These are phyloP conservation scores for Colletotrichum tamarilloi DNA, from an alignment of 2,329 filamentous ascomycete genomes.

Conservation along the genomic window DNA sequence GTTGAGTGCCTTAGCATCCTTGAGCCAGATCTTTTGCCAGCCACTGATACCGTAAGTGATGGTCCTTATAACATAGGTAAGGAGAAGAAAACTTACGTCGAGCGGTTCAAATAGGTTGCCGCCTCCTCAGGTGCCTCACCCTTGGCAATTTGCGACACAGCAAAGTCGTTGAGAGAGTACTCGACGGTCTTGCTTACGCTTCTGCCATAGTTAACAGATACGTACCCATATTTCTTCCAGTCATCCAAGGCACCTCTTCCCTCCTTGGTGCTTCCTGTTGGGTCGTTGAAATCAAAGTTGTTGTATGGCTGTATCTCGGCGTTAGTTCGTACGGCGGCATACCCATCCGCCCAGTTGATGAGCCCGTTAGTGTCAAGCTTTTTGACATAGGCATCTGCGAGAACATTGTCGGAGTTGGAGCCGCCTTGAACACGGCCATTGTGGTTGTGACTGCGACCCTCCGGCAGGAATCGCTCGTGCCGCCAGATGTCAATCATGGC, in stretches of 20 bases:
- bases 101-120: conserved; percentile 62
- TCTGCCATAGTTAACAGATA: conserved; percentile 63
- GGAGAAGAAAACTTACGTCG: conserved; percentile 41
- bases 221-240: conserved; percentile 67
- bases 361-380: conserved; percentile 46
- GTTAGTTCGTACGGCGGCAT: conserved; percentile 65
- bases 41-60: conserved; percentile 43
- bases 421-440: conserved; percentile 70
- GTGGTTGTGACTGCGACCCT: conserved; percentile 65
- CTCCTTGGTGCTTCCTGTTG: conserved; percentile 65
- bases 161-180: conserved; percentile 70
- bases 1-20: conserved; percentile 54
- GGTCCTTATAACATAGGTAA: background rate
- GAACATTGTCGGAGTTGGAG: conserved; percentile 69
- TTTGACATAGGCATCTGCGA: conserved; percentile 71
- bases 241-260: conserved; percentile 69
- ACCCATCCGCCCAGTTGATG: conserved; percentile 66
- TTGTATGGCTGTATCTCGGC: conserved; percentile 65
- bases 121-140: conserved; percentile 62
- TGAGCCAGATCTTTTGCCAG: conserved; percentile 71
- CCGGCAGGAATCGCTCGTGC: conserved; percentile 63
- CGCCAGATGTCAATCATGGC: conserved; percentile 69
- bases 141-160: conserved; percentile 63
- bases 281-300: conserved; percentile 59
- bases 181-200: conserved; percentile 67